Conservation (phyloP, 208 protist genomes). For the Strigomonas culicis region DNA sequence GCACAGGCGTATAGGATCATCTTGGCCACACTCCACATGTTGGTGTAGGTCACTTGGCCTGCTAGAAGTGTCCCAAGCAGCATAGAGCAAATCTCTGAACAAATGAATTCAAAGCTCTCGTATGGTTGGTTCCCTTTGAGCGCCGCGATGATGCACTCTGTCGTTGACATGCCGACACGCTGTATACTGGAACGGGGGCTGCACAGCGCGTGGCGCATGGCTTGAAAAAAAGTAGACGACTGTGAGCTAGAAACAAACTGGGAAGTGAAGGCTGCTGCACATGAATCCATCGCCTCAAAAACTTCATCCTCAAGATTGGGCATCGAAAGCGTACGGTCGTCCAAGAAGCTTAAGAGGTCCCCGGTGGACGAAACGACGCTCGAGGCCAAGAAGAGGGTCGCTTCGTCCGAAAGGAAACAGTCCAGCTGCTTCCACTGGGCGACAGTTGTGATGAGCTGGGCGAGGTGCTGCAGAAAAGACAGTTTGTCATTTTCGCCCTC, state of each 20-base stretch:
- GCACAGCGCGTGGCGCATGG: constrained; percentile 65
- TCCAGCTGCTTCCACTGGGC: constrained; percentile 70
- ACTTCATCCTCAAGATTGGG: constrained; percentile 58
- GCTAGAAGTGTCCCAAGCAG: too few species aligned
- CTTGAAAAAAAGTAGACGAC: constrained; percentile 49
- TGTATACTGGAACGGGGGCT: constrained; percentile 45
- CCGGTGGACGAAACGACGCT: not conserved
- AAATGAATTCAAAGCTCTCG: too few species aligned
- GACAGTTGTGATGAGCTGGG: constrained; percentile 46
- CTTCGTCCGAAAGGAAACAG: constrained; percentile 53
- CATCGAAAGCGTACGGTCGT: constrained; percentile 41
- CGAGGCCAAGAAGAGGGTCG: constrained; percentile 23
- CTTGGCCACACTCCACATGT: too few species aligned
- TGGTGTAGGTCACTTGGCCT: too few species aligned
- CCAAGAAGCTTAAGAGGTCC: constrained; percentile 23
- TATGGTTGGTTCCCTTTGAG: too few species aligned
- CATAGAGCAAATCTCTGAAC: too few species aligned
- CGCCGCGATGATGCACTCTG: not conserved
- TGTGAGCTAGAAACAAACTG: constrained; percentile 45
- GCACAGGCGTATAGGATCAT: too few species aligned
- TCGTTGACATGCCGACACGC: constrained; percentile 29
- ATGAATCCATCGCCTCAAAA: constrained; percentile 64
- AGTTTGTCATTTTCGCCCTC: constrained; percentile 49
- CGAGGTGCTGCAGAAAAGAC: too few species aligned
- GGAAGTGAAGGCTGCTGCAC: constrained; percentile 53